Evolutionary conservation across 2,329 filamentous ascomycete genomes (phyloP), one percentile per base, ranked within the genome.

Genomic region (Juglanconis juglandina): DNA sequence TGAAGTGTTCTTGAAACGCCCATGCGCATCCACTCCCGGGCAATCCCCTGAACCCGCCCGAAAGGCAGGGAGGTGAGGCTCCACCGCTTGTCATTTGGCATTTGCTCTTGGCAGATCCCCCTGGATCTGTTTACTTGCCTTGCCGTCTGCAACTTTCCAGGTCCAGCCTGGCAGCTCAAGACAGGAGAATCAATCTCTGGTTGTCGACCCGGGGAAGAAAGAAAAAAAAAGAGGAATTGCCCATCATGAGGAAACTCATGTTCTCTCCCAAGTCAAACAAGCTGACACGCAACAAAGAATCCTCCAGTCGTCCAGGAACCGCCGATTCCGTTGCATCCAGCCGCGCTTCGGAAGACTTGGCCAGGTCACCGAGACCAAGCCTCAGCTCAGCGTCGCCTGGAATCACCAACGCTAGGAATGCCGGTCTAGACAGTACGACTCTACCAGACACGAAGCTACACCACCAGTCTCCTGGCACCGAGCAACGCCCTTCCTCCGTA

Each of bases 401-500:
- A n/a, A 58, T 47, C 42, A 44, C 35, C 13, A 57, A 61, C 48
- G 34, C 58, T 8, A 61, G 52, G 41, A 52, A 41, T 32, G 52
- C 50, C 44, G 50, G 37, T 32, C 58, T 8, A 24, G 41, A 49
- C n/a, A 52, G 53, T 53, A 56, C 57, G 51, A 7, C 41, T 30
- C 11, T 34, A 35, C 56, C 56, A 24, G 60, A 64, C n/a, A 41
- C 62, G 39, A 63, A 58, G 9, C 24, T 51, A 39, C 60, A 62
- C 63, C 51, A 66, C 61, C 42, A 55, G 64, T 63, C 59, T 60
- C 64, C 56, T 65, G 46, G 65, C 61, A 63, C 63, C 59, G 51
- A 66, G 57, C 30, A 11, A 32, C 62, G 65, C n/a, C 63, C 65
- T 52, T 61, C 67, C 66, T 63, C 69, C 61, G 57, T 66, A 63